Evolutionary conservation across 192 early-diverging fungal species (phyloP).

Genomic region (Rhizophagus prolifer): DNA sequence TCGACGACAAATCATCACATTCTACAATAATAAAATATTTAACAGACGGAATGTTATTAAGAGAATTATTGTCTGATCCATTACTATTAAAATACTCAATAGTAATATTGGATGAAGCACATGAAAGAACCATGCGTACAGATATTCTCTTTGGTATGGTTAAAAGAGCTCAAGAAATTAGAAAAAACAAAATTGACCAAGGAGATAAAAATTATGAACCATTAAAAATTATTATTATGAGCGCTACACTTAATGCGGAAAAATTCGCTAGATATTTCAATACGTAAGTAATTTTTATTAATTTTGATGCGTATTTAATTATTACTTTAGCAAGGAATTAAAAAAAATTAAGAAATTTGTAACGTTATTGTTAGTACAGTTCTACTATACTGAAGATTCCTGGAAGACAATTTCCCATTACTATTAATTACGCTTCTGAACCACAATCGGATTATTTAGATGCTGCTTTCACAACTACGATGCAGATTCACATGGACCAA

Average conservation of each 20-base stretch:
- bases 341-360: neutral
- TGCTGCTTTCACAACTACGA: slow-evolving; percentile 77
- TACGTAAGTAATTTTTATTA: slow-evolving; percentile 41
- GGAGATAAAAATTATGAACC: slow-evolving; percentile 47
- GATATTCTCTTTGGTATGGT: slow-evolving; percentile 97
- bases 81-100: slow-evolving; percentile 76
- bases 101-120: slow-evolving; percentile 95
- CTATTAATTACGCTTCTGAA: slow-evolving; percentile 70
- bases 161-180: slow-evolving; percentile 76
- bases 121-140: slow-evolving; percentile 92
- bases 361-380: neutral
- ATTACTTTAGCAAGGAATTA: neutral
- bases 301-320: neutral
- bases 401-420: slow-evolving; percentile 90
- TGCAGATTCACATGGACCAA: slow-evolving; percentile 88
- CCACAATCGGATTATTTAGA: slow-evolving; percentile 94
- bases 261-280: slow-evolving; percentile 91
- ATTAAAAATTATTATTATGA: slow-evolving; percentile 94
- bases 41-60: slow-evolving; percentile 94
- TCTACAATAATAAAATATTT: slow-evolving; percentile 88
- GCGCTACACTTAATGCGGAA: slow-evolving; percentile 93
- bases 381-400: slow-evolving; percentile 85
- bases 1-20: slow-evolving; percentile 84
- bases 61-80: slow-evolving; percentile 85
- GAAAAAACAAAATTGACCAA: slow-evolving; percentile 48